These are phyloP conservation scores for Triangularia setosa DNA, from an alignment of 2,329 filamentous ascomycete genomes.

Conservation along the genomic window DNA sequence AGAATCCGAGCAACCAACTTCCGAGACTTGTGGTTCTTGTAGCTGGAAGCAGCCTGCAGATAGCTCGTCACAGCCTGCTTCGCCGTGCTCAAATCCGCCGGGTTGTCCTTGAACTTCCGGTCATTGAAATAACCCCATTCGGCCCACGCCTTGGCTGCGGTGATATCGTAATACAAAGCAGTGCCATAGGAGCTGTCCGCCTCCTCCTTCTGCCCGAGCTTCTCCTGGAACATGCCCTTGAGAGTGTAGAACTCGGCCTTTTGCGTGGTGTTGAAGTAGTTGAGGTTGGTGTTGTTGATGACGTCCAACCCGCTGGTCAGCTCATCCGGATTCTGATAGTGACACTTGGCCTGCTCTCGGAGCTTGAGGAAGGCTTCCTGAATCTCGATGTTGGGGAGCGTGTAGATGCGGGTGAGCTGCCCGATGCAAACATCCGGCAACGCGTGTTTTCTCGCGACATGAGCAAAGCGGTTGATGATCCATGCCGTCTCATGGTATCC, in stretches of 20 bases:
- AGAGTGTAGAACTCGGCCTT: slow-evolving; percentile 99
- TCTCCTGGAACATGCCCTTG: slow-evolving; percentile 98
- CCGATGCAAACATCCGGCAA: slow-evolving; percentile 96
- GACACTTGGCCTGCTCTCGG: slow-evolving; percentile 96
- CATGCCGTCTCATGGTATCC: slow-evolving; percentile 98
- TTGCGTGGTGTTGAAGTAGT: slow-evolving; percentile 93
- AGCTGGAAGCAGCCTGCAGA: slow-evolving; percentile 89
- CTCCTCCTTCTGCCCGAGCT: slow-evolving; percentile 83
- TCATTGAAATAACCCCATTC: slow-evolving; percentile 99
- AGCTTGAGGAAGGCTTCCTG: slow-evolving; percentile 98
- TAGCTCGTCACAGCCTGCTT: slow-evolving; percentile 94
- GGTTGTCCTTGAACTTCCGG: slow-evolving; percentile 88
- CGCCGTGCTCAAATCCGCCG: slow-evolving; percentile 74
- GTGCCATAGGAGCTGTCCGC: slow-evolving; percentile 93
- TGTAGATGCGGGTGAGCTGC: slow-evolving; percentile 96
- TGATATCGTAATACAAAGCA: slow-evolving; percentile 92
- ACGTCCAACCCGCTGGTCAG: slow-evolving; percentile 91
- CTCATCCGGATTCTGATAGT: slow-evolving; percentile 93
- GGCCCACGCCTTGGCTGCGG: slow-evolving; percentile 94
- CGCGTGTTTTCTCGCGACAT: slow-evolving; percentile 94
- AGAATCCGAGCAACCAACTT: slow-evolving; percentile 91
- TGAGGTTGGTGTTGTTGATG: slow-evolving; percentile 99
- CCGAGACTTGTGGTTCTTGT: slow-evolving; percentile 94
- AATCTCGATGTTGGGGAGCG: slow-evolving; percentile 97
- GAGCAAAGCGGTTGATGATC: slow-evolving; percentile 99